Conservation (phyloP, 2,329 filamentous ascomycete species). For the Aulographum hederae region DNA sequence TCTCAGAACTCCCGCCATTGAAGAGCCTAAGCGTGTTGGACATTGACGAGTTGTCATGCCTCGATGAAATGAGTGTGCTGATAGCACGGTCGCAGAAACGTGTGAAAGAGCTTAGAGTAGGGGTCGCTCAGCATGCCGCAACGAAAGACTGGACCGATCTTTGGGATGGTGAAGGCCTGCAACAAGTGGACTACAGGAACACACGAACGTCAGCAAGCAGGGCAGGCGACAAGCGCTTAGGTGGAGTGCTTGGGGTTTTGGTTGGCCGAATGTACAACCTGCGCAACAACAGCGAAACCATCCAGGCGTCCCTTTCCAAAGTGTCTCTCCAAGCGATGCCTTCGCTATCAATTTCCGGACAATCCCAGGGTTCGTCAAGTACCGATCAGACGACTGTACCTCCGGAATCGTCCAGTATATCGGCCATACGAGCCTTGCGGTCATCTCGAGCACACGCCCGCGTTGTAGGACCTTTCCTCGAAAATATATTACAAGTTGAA, state of each 20-base stretch:
- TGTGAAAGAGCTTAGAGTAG: slow-evolving; percentile 54
- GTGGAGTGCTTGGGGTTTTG: slow-evolving; percentile 50
- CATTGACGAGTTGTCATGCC: slow-evolving; percentile 65
- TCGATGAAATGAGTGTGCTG: slow-evolving; percentile 66
- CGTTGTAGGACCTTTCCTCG: slow-evolving; percentile 21
- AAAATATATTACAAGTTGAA: slow-evolving; percentile 47
- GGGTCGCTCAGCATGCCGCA: slow-evolving; percentile 41
- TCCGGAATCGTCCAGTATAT: too few species aligned
- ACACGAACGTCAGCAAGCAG: slow-evolving; percentile 35
- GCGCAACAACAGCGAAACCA: slow-evolving; percentile 17
- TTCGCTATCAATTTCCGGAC: too few species aligned
- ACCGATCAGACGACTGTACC: too few species aligned
- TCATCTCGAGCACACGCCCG: neutral
- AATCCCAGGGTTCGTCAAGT: too few species aligned
- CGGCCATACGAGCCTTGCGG: neutral
- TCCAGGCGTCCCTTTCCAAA: neutral
- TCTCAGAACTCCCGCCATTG: slow-evolving; percentile 58
- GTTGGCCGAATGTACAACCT: slow-evolving; percentile 49
- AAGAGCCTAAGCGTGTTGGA: slow-evolving; percentile 62
- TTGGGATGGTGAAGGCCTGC: slow-evolving; percentile 43
- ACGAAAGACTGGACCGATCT: slow-evolving; percentile 37
- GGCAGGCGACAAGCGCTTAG: slow-evolving; percentile 44
- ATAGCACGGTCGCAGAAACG: slow-evolving; percentile 50
- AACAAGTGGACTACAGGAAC: slow-evolving; percentile 42
- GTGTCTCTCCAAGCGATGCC: too few species aligned